Base-by-base conservation (phyloP, 306 rosid genomes). In the Castanea crenata region DNA sequence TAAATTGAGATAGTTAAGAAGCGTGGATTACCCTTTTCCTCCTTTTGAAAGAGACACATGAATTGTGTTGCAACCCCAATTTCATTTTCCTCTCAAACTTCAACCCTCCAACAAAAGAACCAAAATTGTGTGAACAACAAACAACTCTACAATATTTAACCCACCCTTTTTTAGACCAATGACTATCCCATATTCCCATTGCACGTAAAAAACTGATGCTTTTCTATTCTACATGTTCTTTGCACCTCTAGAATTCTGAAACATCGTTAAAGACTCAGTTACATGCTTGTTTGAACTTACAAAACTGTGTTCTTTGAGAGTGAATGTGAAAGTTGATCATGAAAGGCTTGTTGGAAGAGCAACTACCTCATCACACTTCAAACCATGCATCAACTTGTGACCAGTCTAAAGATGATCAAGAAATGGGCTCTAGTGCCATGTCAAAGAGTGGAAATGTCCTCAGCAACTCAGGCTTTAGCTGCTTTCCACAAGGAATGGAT, bases 381-480 rank as follows among this genome's bases (percentile, higher is more conserved):
- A 83, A 78, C 38, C 77, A 80, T 75, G 82, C 87, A 74, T 84
- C 97, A 76, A 83, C 89, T 64, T 62, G 86, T 58, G 68, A 74
- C 38, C 49, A 61, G 0, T 82, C 89, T 31, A 80, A 73, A 74
- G 91, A 90, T 76, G 90, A 90, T 65, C 88, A 74, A 68, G 92
- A 87, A 69, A 79, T 81, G 77, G 90, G 84, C 0, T 77, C 83
- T 54, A 74, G 70, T 72, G 77, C 78, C 63, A 51, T 83, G 78
- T 74, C 88, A 18, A 74, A 79, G 55, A 70, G 73, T 62, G 65
- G 34, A 49, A 71, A 74, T 78, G 71, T 78, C 80, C 72, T 78
- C 73, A 83, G 41, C 4, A 83, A 72, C 35, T 83, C 81, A 49
- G 3, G 63, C 34, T 77, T 75, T 29, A 59, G 74, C 13, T 77